Conservation (phyloP, 108 stramenopile species). For the Seminavis robusta region DNA sequence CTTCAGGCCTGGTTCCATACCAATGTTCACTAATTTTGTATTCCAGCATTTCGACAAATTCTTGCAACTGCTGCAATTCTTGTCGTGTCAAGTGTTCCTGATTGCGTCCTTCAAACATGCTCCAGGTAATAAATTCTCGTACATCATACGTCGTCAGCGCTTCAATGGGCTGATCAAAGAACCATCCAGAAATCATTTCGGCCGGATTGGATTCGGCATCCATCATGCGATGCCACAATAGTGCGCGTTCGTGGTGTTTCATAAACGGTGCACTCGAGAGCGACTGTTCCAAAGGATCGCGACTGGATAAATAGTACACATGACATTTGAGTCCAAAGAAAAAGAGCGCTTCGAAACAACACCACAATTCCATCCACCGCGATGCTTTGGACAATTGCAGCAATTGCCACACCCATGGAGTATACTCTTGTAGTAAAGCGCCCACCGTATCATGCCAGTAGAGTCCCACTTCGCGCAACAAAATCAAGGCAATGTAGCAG, state of each 20-base stretch:
- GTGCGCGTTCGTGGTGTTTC: slow-evolving; percentile 48
- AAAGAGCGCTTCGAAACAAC: slow-evolving; percentile 76
- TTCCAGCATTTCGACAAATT: slow-evolving; percentile 70
- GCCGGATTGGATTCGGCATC: slow-evolving; percentile 43
- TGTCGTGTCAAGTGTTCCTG: slow-evolving; percentile 81
- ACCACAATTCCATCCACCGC: slow-evolving; percentile 68
- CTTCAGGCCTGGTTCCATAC: slow-evolving; percentile 38
- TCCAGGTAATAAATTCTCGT: slow-evolving; percentile 75
- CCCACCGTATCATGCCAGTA: slow-evolving; percentile 53
- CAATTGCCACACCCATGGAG: slow-evolving; percentile 49
- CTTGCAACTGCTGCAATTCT: slow-evolving; percentile 65
- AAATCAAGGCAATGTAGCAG: slow-evolving; percentile 66
- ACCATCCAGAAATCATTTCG: slow-evolving; percentile 77
- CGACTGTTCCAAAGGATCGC: slow-evolving; percentile 76
- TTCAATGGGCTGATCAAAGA: slow-evolving; percentile 73
- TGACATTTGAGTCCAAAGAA: slow-evolving; percentile 62
- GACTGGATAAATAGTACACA: slow-evolving; percentile 55
- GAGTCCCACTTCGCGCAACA: slow-evolving; percentile 65
- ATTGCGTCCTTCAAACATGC: slow-evolving; percentile 85
- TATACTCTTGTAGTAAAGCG: slow-evolving; percentile 47
- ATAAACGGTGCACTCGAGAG: slow-evolving; percentile 72
- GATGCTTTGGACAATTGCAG: slow-evolving; percentile 47
- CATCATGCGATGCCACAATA: slow-evolving; percentile 72
- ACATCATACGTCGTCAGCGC: slow-evolving; percentile 79
- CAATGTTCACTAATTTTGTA: slow-evolving; percentile 55